Base-by-base conservation (phyloP, 2,329 filamentous ascomycete genomes). In the Peltaster fructicola region DNA sequence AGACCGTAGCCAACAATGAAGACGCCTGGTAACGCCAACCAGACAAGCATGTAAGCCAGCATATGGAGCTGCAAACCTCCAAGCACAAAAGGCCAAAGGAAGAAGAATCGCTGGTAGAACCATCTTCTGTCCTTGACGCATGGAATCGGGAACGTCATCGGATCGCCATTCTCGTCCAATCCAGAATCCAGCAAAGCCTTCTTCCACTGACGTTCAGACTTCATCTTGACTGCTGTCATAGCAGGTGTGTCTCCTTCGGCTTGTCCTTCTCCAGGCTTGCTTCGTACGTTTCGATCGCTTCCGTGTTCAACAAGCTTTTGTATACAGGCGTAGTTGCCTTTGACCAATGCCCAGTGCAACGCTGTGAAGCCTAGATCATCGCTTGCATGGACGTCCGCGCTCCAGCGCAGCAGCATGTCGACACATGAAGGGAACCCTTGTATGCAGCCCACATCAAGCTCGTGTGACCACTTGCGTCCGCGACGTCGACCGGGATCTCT, bases 361-460 rank as follows among this genome's bases (percentile, higher is more conserved):
- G 88, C 82, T 0, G 85, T 92, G 49, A 95, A 88, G 14, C 85
- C 85, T 39, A 84, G 77, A 46, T 93, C 82, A 43, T 98, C 88
- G 15, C 66, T 71, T 16, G 80, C 75, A 51, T 91, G 81, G 6
- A 93, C 81, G 46, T 82, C 88, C 17, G 88, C 88, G 26, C 88
- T 90, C 82, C 88, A 98, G 39, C 82, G 72, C 30, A 98, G 56
- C 37, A 92, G 85, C 20, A 95, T 52, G 46, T 95, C 88, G 23
- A 95, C 85, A 40, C 81, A 91, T 22, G 76, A 73, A 0, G 85
- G 80, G 47, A 75, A 93, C 17, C 90, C 53, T 98, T 98, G 59
- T 98, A 98, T 9, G 85, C 85, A 10, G 88, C 81, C 88, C 88
- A 98, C 88, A 98, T 98, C 32, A 98, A 63, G 32, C 75, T 76